Evolutionary conservation across 2,329 filamentous ascomycete genomes (phyloP), one percentile per base, ranked within the genome.

Genomic region (Mariannaea sp.): DNA sequence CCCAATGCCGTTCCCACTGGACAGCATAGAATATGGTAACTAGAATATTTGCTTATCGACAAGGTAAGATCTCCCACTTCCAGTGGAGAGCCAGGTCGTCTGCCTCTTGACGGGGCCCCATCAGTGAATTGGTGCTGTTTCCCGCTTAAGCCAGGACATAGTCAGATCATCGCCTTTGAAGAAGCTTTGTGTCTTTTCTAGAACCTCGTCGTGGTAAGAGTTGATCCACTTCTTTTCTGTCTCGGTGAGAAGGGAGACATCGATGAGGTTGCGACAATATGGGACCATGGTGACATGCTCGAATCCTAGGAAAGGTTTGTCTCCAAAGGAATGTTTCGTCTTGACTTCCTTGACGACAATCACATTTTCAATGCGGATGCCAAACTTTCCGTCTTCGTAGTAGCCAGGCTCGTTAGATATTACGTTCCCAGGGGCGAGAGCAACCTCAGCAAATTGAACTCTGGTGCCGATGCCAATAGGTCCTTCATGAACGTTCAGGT

Each of bases 281-380:
- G 94, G 94, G 14, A 93, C 91, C 91, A 99, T 91, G 0, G 94
- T 99, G 60, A 97, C 92, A 72, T 96, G 90, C 76, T 99, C 93
- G 64, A 99, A 99, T 3, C 92, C 92, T 29, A 97, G 78, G 75
- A 90, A 99, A 2, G 92, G 88, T 76, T 96, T 96, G 65, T 96
- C 93, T 16, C 92, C 93, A 68, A 97, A 97, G 29, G 86, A 85
- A 73, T 96, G 83, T 57, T 87, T 86, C 4, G 93, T 96, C 73
- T 92, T 80, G n/a, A 89, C 87, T 70, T 97, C 92, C 61, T 84
- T 88, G 24, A 95, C 91, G 79, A 97, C 88, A 60, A 96, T 85
- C 66, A 99, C 86, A 71, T 99, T 99, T 74, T 99, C 94, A 66
- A 97, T 97, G 14, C 94, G 88, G 62, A 99, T 94, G 14, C 94